A percentile compares a stretch with the other conserved stretches of the same genome.
Evolutionary conservation across 2,329 filamentous ascomycete species (phyloP).

Genomic region (Pseudocercospora fuligena): DNA sequence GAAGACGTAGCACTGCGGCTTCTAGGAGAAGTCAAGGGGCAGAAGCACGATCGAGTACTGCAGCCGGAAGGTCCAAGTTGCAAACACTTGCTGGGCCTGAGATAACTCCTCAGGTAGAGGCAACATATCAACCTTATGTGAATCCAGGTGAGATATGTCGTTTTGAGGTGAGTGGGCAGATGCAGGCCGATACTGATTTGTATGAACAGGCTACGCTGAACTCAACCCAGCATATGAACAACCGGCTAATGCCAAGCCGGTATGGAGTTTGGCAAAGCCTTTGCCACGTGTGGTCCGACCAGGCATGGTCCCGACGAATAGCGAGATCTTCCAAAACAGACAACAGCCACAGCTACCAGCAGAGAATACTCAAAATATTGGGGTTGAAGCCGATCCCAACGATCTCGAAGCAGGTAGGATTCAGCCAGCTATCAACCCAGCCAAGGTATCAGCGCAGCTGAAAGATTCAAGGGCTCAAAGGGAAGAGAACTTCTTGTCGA

Average conservation of each 20-base stretch:
- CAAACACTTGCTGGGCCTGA: conserved; percentile 30
- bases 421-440: conserved; percentile 43
- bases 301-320: conserved; percentile 56
- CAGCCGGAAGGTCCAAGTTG: conserved; percentile 23
- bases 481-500: conserved; percentile 35
- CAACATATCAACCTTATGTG: conserved; percentile 42
- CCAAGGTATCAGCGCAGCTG: conserved; percentile 51
- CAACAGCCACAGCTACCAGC: conserved; percentile 29
- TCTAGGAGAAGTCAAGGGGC: conserved; percentile 21
- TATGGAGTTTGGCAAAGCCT: conserved; percentile 61
- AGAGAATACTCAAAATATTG: conserved; percentile 35
- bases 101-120: conserved; percentile 26
- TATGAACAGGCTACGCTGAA: conserved; percentile 51
- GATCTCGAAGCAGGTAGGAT: conserved; percentile 52
- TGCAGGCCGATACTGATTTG: background rate
- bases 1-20: conserved; percentile 24
- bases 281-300: conserved; percentile 59
- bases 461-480: conserved; percentile 51
- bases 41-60: conserved; percentile 17
- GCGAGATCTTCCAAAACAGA: conserved; percentile 41
- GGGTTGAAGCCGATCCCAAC: conserved; percentile 48
- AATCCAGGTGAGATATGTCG: conserved; percentile 44
- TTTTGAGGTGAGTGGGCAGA: background rate
- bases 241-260: conserved; percentile 53
- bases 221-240: conserved; percentile 62